Base-by-base conservation (phyloP, 2,329 filamentous ascomycete species). In the Rutstroemia sp. region DNA sequence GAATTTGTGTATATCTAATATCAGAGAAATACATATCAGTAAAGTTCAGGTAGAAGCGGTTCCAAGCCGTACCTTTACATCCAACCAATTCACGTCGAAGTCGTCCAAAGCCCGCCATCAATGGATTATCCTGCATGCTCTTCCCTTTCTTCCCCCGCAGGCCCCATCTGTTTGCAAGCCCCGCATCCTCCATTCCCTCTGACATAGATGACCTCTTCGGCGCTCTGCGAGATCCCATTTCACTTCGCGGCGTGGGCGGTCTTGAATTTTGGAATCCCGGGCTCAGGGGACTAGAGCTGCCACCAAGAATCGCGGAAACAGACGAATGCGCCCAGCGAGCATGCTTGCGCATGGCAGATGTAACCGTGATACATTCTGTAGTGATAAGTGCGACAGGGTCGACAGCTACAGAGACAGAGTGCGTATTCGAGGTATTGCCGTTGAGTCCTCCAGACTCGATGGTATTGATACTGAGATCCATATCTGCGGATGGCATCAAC, bases 351-450 rank as follows among this genome's bases (percentile, higher is more conserved):
- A 99, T 96, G 59, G 92, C 91, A 60, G 92, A 96, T 14, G 94
- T 97, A 74, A 99, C 92, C 47, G 92, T 92, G 70, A 97, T 97
- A 73, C 94, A 99, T 84, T 99, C 94, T 73, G 92, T 96, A 61
- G 95, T 96, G 63, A 99, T 91, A 66, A 99, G 78, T 49, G 91
- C 92, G 57, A 96, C 86, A 1, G 92, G 91, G 68, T 96, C 89
- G 63, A 96, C 87, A 45, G 92, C 89, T 60, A 96, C 89, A 36
- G 88, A 83, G 34, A 92, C 78, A 6, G 80, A 51, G 48, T 53
- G 52, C 54, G 49, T 63, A 51, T 59, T 63, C 16, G 61, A 57
- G 63, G 61, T 62, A 23, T 52, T 63, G 38, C 57, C 61, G 50
- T 64, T 65, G 17, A 56, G 51, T 51, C 47, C 45, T 27, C 51